phyloP scores from a whole-genome alignment of 1,139 yeast genomes.

The Debaryomycetaceae sp. region DNA sequence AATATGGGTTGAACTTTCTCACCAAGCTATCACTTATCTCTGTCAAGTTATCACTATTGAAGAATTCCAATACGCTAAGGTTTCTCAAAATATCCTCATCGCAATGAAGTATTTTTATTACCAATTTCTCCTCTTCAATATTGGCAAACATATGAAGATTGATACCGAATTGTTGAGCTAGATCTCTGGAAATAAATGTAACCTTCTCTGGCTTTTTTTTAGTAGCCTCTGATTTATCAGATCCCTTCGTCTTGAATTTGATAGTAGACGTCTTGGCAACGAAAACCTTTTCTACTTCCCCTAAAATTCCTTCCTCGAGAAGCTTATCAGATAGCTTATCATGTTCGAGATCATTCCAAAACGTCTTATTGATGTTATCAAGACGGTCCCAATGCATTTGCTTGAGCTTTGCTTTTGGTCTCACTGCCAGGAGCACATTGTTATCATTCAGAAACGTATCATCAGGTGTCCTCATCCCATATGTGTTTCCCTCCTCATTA shows the following conservation, averaged over 20 bases:
- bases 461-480: not conserved
- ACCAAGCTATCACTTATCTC: constrained; percentile 68
- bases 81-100: constrained; percentile 66
- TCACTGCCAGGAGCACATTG: constrained; percentile 14
- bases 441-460: not conserved
- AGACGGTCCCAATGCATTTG: constrained; percentile 96
- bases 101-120: constrained; percentile 66
- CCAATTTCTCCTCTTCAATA: constrained; percentile 59
- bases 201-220: constrained; percentile 41
- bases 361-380: constrained; percentile 64
- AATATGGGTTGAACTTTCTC: constrained; percentile 70
- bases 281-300: constrained; percentile 76
- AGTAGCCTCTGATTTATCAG: constrained; percentile 10
- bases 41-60: constrained; percentile 66
- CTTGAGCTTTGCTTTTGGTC: constrained; percentile 68
- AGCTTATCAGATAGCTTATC: constrained; percentile 50
- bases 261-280: constrained; percentile 54
- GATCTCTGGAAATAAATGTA: constrained; percentile 69
- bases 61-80: constrained; percentile 74
- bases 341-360: constrained; percentile 69
- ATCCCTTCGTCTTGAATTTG: constrained; percentile 29
- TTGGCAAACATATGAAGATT: constrained; percentile 78
- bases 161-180: constrained; percentile 85
- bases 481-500: not conserved
- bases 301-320: constrained; percentile 66